Percentiles rank a stretch among this genome's conserved stretches.
These are phyloP conservation scores for Verticillium longisporum DNA, from an alignment of 2,329 filamentous ascomycete species.

Conservation along the genomic window DNA sequence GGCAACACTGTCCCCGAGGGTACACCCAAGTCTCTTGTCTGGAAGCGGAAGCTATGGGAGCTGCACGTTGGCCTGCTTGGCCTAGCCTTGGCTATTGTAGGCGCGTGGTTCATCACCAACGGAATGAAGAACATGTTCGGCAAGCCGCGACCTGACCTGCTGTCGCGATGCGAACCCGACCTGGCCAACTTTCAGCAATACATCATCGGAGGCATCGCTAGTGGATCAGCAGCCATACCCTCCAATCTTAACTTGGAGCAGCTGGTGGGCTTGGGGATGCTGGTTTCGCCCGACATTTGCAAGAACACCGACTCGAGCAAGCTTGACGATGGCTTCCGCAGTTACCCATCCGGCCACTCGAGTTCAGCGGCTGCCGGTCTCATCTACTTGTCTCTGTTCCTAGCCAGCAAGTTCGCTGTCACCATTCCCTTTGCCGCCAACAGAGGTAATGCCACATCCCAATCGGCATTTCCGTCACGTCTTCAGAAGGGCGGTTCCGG, in stretches of 20 bases:
- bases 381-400: constrained; percentile 79
- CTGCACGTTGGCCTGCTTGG: constrained; percentile 82
- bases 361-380: constrained; percentile 73
- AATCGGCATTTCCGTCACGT: constrained; percentile 65
- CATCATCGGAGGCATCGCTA: constrained; percentile 55
- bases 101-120: constrained; percentile 74
- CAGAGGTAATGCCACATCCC: constrained; percentile 34
- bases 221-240: constrained; percentile 22
- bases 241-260: constrained; percentile 6
- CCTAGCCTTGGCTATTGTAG: constrained; percentile 63
- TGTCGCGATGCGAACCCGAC: constrained; percentile 74
- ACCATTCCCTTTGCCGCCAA: constrained; percentile 62
- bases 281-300: constrained; percentile 77
- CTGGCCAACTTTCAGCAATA: constrained; percentile 52
- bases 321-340: constrained; percentile 78
- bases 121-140: constrained; percentile 75
- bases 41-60: constrained; percentile 85
- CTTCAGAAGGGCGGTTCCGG: background rate
- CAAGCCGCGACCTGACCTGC: constrained; percentile 72
- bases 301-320: constrained; percentile 50
- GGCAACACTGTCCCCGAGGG: constrained; percentile 58
- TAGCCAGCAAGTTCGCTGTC: constrained; percentile 75
- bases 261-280: constrained; percentile 44
- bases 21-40: constrained; percentile 59
- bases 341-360: constrained; percentile 52